Evolutionary conservation across 2,329 filamentous ascomycete genomes (phyloP).

Genomic region (Cercospora nicotianae): DNA sequence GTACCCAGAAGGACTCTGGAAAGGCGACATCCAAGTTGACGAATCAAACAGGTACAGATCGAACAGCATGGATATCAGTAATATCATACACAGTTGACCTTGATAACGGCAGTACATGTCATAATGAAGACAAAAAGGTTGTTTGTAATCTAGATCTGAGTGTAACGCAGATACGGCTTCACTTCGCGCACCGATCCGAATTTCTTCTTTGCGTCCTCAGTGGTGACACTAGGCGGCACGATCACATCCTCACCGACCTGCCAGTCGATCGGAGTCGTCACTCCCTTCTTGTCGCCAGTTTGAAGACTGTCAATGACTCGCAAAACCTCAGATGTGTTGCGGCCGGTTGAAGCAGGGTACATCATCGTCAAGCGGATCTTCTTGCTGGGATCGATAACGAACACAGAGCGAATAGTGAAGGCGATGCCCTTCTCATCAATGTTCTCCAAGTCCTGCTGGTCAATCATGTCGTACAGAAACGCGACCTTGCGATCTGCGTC

Average conservation of each 20-base stretch:
- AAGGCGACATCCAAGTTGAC: constrained; percentile 2
- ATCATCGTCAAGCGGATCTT: constrained; percentile 89
- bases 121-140: neutral
- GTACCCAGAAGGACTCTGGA: constrained; percentile 10
- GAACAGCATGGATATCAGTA: constrained; percentile 11
- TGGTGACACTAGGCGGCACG: constrained; percentile 78
- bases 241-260: constrained; percentile 86
- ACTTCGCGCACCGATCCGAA: constrained; percentile 71
- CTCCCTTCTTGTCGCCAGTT: constrained; percentile 77
- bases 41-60: constrained; percentile 9
- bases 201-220: constrained; percentile 81
- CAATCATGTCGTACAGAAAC: constrained; percentile 52
- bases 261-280: constrained; percentile 77
- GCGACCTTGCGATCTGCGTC: constrained; percentile 52
- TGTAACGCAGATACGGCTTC: constrained; percentile 72
- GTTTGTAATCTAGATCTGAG: constrained; percentile 42
- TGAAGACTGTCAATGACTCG: constrained; percentile 60
- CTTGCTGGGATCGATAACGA: constrained; percentile 92
- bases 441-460: constrained; percentile 40
- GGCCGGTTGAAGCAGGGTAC: constrained; percentile 85
- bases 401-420: constrained; percentile 92
- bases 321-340: constrained; percentile 59
- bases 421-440: constrained; percentile 58
- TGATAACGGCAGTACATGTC: neutral
- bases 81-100: constrained; percentile 3